Conservation (phyloP, 2,329 filamentous ascomycete genomes). For the Hymenoscyphus scutula region DNA sequence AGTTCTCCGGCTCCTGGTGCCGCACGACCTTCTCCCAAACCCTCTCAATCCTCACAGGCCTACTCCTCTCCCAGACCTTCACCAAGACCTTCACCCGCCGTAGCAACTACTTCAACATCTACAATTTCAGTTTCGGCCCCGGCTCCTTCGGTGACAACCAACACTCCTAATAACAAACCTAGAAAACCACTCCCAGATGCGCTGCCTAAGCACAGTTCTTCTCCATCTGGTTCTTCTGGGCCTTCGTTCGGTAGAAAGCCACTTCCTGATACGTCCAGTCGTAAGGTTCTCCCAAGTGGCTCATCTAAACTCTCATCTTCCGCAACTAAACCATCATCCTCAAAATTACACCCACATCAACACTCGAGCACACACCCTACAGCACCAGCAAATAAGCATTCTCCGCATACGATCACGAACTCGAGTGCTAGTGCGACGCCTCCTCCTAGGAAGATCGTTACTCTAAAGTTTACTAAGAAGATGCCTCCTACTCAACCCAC, state of each 20-base stretch:
- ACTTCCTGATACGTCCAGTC: neutral
- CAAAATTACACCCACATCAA: neutral
- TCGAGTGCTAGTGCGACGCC: neutral
- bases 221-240: neutral
- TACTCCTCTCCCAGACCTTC: conserved; percentile 8
- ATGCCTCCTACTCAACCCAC: neutral
- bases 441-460: neutral
- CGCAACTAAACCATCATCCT: neutral
- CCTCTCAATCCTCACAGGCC: too few species aligned
- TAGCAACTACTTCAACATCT: conserved; percentile 16
- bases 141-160: conserved; percentile 5
- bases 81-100: conserved; percentile 13
- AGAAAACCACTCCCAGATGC: conserved; percentile 14
- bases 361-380: neutral
- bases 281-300: conserved; percentile 11
- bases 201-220: conserved; percentile 4
- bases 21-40: conserved; percentile 1
- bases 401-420: neutral
- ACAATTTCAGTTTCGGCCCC: conserved; percentile 14
- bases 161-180: conserved; percentile 18
- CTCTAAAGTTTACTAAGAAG: conserved; percentile 1
- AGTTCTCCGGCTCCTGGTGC: conserved; percentile 24
- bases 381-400: neutral
- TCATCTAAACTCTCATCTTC: neutral
- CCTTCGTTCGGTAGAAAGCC: neutral